phyloP scores from a whole-genome alignment of 2,329 filamentous ascomycete genomes.

The Clarireedia paspali region DNA sequence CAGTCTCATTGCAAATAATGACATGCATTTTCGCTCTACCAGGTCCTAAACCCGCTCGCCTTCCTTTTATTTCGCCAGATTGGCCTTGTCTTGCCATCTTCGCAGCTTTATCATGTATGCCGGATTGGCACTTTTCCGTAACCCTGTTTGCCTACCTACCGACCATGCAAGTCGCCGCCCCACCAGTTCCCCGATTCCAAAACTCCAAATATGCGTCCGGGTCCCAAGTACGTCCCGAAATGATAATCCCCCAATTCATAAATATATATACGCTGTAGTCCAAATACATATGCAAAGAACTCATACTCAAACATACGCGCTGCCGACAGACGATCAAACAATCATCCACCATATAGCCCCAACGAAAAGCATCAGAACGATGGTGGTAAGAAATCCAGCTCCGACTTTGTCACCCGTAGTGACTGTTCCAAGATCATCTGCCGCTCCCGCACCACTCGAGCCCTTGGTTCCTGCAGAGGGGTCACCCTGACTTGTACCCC shows the following conservation, averaged over 20 bases:
- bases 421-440: conserved; percentile 12
- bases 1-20: no score
- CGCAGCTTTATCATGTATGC: no score
- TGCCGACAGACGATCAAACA: not conserved
- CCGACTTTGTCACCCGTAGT: conserved; percentile 56
- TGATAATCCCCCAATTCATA: not conserved
- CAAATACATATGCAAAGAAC: not conserved
- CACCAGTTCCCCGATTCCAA: no score
- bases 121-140: no score
- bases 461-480: conserved; percentile 20
- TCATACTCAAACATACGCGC: not conserved
- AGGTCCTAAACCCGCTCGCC: no score
- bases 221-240: no score
- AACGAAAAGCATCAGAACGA: conserved; percentile 44
- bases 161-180: no score
- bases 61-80: no score
- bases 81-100: no score
- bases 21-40: no score
- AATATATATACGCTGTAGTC: not conserved
- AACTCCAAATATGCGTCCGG: no score
- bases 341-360: conserved; percentile 50
- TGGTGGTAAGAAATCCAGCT: conserved; percentile 56
- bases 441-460: not conserved
- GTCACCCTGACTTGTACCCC: conserved; percentile 47
- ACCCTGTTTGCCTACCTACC: no score